phyloP scores from a whole-genome alignment of 1,284 basidiomycete genomes.

The Abortiporus biennis region DNA sequence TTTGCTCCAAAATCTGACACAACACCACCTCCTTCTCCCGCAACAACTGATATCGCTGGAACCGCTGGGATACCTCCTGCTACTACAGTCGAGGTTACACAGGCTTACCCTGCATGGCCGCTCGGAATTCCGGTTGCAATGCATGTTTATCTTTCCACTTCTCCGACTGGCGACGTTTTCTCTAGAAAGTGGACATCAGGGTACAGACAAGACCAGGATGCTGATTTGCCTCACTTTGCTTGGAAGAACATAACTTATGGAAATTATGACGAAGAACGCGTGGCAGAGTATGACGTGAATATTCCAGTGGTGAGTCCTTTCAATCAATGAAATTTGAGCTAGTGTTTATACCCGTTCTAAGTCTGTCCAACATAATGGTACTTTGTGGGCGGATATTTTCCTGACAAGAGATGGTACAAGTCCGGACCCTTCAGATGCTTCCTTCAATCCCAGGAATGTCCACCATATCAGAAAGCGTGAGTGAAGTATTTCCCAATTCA shows the following conservation, averaged over 20 bases:
- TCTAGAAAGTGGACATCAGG: conserved; percentile 41
- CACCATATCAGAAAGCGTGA: conserved; percentile 77
- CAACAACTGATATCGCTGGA: conserved; percentile 23
- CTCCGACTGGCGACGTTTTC: conserved; percentile 55
- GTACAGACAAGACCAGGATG: conserved; percentile 41
- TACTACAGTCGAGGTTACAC: conserved; percentile 42
- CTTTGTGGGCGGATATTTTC: conserved; percentile 84
- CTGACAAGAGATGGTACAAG: conserved; percentile 63
- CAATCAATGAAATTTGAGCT: neutral
- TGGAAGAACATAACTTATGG: conserved; percentile 86
- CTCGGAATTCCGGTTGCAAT: conserved; percentile 58
- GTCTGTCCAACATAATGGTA: conserved; percentile 76
- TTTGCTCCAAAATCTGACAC: conserved; percentile 30
- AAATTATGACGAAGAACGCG: conserved; percentile 68
- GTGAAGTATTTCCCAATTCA: conserved; percentile 26
- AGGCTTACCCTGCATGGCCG: conserved; percentile 50
- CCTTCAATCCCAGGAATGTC: conserved; percentile 53
- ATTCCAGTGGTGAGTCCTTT: conserved; percentile 59
- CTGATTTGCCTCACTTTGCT: conserved; percentile 55
- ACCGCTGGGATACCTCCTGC: conserved; percentile 29
- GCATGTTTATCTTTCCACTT: conserved; percentile 72
- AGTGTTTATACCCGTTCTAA: conserved; percentile 23
- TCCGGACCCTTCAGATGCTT: conserved; percentile 52
- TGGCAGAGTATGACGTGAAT: conserved; percentile 59
- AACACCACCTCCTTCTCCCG: conserved; percentile 23